These are phyloP conservation scores for Asterophora parasitica DNA, from an alignment of 768 basidiomycete genomes.

Conservation along the genomic window DNA sequence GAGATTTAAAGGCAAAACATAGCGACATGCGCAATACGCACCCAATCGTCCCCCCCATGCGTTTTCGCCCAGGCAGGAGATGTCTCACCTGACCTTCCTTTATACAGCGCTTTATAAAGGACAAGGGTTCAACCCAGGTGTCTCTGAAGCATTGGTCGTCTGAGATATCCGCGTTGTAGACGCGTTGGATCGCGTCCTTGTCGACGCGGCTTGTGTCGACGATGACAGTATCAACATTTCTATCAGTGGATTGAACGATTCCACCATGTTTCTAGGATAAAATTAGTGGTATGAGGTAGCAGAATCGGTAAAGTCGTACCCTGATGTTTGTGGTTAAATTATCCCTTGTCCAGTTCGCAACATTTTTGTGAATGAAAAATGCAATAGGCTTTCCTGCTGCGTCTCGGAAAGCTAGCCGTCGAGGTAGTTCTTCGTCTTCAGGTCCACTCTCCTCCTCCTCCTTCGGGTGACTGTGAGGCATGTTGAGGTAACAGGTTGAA, in stretches of 20 bases:
- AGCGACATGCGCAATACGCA: not conserved
- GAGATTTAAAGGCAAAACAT: not conserved
- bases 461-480: not conserved
- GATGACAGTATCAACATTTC: slow-evolving; percentile 20
- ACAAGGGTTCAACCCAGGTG: slow-evolving; percentile 19
- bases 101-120: slow-evolving; percentile 17
- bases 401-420: slow-evolving; percentile 18
- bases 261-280: slow-evolving; percentile 19
- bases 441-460: slow-evolving; percentile 11
- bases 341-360: slow-evolving; percentile 18
- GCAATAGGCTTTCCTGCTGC: slow-evolving; percentile 22
- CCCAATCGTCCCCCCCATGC: slow-evolving; percentile 16
- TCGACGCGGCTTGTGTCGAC: slow-evolving; percentile 15
- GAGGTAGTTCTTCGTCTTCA: not conserved
- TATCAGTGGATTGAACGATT: slow-evolving; percentile 8
- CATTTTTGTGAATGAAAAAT: slow-evolving; percentile 32
- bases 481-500: not conserved
- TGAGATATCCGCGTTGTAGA: slow-evolving; percentile 15
- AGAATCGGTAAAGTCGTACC: not conserved
- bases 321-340: slow-evolving; percentile 27
- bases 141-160: slow-evolving; percentile 1
- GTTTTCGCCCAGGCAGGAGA: slow-evolving; percentile 4
- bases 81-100: slow-evolving; percentile 8
- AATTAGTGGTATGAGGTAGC: not conserved
- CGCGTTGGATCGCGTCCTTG: slow-evolving; percentile 11